Evolutionary conservation across 2,329 filamentous ascomycete genomes (phyloP).

Genomic region (Arthrobotrys sphaeroides): DNA sequence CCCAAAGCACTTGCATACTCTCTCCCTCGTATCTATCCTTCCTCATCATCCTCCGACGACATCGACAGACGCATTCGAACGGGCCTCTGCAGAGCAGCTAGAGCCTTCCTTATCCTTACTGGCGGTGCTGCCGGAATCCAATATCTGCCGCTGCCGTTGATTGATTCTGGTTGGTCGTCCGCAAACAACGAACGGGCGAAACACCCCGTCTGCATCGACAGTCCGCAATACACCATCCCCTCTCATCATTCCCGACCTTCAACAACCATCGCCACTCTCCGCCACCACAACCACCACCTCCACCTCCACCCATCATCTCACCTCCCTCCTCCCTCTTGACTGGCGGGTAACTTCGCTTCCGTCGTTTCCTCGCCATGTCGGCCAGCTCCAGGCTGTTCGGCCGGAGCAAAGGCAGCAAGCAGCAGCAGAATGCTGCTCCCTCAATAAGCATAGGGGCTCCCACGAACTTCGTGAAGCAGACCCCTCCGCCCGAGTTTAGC

Average conservation of each 20-base stretch:
- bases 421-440: slow-evolving; percentile 7
- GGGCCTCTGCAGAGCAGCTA: too few species aligned
- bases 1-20: too few species aligned
- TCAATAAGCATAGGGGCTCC: slow-evolving; percentile 41
- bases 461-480: slow-evolving; percentile 34
- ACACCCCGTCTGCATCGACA: too few species aligned
- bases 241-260: not conserved
- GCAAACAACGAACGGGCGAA: too few species aligned
- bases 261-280: not conserved
- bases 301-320: not conserved
- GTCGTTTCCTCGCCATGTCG: slow-evolving; percentile 31
- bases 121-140: too few species aligned
- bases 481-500: slow-evolving; percentile 24
- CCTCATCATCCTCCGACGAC: too few species aligned
- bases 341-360: slow-evolving; percentile 21
- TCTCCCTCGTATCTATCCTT: too few species aligned
- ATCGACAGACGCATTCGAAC: too few species aligned
- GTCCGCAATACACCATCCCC: not conserved
- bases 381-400: slow-evolving; percentile 50
- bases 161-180: too few species aligned
- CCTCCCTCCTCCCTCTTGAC: slow-evolving; percentile 6
- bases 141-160: too few species aligned
- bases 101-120: too few species aligned
- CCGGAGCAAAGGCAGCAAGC: slow-evolving; percentile 45
- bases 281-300: slow-evolving; percentile 7